phyloP scores from a whole-genome alignment of 148 eudicot species.

The Rhododendron kiyosumense region DNA sequence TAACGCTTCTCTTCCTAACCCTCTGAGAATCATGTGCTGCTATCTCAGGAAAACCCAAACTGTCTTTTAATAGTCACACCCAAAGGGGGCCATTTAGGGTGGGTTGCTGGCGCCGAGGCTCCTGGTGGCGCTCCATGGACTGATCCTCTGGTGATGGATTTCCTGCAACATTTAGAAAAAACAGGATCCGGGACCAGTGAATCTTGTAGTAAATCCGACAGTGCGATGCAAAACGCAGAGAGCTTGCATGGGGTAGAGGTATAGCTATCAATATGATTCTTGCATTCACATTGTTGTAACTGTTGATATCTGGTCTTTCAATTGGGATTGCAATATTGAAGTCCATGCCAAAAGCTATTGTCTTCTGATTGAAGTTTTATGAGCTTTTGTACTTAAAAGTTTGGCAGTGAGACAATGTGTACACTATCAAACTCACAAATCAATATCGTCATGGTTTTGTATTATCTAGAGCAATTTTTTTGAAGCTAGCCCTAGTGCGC shows the following conservation, averaged over 20 bases:
- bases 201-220: slow-evolving; percentile 14
- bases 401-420: background rate
- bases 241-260: slow-evolving; percentile 30
- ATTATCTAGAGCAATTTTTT: background rate
- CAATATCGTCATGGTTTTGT: background rate
- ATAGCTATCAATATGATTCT: slow-evolving; percentile 15
- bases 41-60: slow-evolving; percentile 63
- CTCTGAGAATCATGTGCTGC: slow-evolving; percentile 8
- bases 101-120: slow-evolving; percentile 85
- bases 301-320: background rate
- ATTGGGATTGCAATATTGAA: background rate
- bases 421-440: background rate
- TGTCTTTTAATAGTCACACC: slow-evolving; percentile 87
- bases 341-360: background rate
- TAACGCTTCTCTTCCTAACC: background rate
- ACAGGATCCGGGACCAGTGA: slow-evolving; percentile 15
- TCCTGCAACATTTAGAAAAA: slow-evolving; percentile 58
- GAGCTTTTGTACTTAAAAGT: background rate
- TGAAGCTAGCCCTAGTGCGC: background rate
- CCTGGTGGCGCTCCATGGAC: slow-evolving; percentile 96
- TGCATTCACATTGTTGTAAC: background rate
- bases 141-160: slow-evolving; percentile 83
- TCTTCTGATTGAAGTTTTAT: background rate
- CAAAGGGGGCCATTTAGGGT: slow-evolving; percentile 92
- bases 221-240: slow-evolving; percentile 1